Base-by-base conservation (phyloP, 202 grass and related monocot genomes). In the Brachypodium distachyon region DNA sequence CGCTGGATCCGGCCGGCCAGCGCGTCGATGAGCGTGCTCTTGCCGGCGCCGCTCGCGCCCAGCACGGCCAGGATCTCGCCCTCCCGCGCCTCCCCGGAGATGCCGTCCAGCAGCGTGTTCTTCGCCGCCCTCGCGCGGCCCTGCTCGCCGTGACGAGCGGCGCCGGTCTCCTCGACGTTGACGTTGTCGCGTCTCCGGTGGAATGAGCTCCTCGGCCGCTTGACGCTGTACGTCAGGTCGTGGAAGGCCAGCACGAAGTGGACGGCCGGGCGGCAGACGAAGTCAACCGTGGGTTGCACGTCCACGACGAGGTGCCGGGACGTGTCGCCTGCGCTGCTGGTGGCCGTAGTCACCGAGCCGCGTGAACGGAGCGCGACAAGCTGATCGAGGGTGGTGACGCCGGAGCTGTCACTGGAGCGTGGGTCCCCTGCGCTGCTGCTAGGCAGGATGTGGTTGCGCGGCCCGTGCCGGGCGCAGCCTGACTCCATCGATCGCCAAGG, bases 1-100 rank as follows among this genome's bases (percentile, higher is more conserved):
- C 75, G 73, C 21, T 31, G 71, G 49, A 95, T 94, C 19, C 83
- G 79, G 49, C 77, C 74, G 28, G 91, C 87, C 29, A 93, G 87
- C 53, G 91, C 91, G 32, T 93, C 91, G 49, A 93, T 93, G 10
- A 93, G 58, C 33, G 91, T 93, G 23, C 84, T 90, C 67, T 93
- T 93, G 1, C 91, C 91, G 6, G 91, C 87, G n/a, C 91, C 91
- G 70, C 91, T 94, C 12, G 88, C 85, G 16, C 92, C 92, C 4
- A 94, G 85, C 6, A 94, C 86, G 17, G 85, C 92, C 7, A 91
- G 61, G 64, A 91, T 82, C 88, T 89, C 92, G 0, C 88, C 88
- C 31, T 91, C 86, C 19, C 85, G 78, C 5, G 92, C 88, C 83
- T 84, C 80, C 5, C 88, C 92, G 44, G 85, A 91, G 82, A 94